Conservation (phyloP, 108 stramenopile genomes). For the Conticribra guillardii region DNA sequence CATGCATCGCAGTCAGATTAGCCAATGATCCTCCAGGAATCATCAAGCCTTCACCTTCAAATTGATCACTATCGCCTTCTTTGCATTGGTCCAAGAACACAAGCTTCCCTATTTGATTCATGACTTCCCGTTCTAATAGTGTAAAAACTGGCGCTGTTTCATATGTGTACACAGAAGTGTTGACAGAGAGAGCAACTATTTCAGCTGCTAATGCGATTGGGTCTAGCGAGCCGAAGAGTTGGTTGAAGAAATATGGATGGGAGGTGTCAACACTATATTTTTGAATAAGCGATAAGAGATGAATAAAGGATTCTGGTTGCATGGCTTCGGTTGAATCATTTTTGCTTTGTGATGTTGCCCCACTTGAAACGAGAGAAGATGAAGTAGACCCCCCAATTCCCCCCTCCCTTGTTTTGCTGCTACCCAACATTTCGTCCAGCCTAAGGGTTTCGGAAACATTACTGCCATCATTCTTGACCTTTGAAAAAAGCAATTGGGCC, state of each 20-base stretch:
- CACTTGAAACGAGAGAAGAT: not conserved
- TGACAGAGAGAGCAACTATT: slow-evolving; percentile 37
- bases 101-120: slow-evolving; percentile 29
- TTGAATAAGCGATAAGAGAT: slow-evolving; percentile 42
- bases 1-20: slow-evolving; percentile 59
- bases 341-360: not conserved
- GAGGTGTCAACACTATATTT: slow-evolving; percentile 54
- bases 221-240: slow-evolving; percentile 61
- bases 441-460: slow-evolving; percentile 5
- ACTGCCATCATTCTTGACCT: not conserved
- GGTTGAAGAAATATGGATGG: slow-evolving; percentile 64
- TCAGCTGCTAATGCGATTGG: slow-evolving; percentile 57
- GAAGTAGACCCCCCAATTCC: not conserved
- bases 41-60: slow-evolving; percentile 53
- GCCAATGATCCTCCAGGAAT: slow-evolving; percentile 54
- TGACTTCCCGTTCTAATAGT: slow-evolving; percentile 48
- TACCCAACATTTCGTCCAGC: slow-evolving; percentile 3
- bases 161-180: slow-evolving; percentile 49
- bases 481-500: slow-evolving; percentile 29
- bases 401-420: slow-evolving; percentile 8
- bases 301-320: slow-evolving; percentile 24
- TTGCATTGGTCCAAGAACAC: slow-evolving; percentile 19
- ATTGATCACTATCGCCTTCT: slow-evolving; percentile 2
- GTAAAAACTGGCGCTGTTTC: slow-evolving; percentile 56
- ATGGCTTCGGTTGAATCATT: not conserved